These are phyloP conservation scores for Alternaria hordeiaustralica DNA, from an alignment of 2,329 filamentous ascomycete species.

Conservation along the genomic window DNA sequence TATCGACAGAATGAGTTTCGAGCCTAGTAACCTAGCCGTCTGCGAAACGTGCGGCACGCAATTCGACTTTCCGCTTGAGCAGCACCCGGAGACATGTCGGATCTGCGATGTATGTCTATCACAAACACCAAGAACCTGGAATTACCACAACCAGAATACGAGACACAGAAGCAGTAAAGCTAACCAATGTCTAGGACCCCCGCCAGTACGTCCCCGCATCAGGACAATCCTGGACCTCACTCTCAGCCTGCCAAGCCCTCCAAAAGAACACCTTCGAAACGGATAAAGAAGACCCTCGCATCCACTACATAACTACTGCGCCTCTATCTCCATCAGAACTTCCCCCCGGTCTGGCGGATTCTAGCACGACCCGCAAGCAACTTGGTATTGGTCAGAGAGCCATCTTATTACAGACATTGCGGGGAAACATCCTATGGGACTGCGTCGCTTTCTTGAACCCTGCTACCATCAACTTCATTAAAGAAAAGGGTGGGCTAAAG, in stretches of 20 bases:
- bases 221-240: conserved; percentile 71
- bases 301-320: conserved; percentile 56
- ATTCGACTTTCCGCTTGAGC: conserved; percentile 61
- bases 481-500: conserved; percentile 67
- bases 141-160: neutral
- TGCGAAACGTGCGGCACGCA: conserved; percentile 76
- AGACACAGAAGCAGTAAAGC: neutral
- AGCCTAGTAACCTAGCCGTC: conserved; percentile 58
- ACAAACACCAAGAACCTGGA: neutral
- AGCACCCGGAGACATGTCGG: conserved; percentile 63
- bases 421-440: conserved; percentile 82
- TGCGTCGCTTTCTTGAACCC: conserved; percentile 73
- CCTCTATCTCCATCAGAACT: conserved; percentile 27
- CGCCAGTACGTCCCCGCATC: conserved; percentile 71
- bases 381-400: conserved; percentile 79
- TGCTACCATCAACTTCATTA: conserved; percentile 66
- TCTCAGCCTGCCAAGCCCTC: conserved; percentile 52
- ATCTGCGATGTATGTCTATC: conserved; percentile 71
- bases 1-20: conserved; percentile 31
- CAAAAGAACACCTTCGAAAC: conserved; percentile 64
- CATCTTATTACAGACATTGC: conserved; percentile 68
- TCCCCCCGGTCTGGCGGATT: conserved; percentile 45
- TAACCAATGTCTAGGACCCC: conserved; percentile 54
- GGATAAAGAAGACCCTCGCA: conserved; percentile 53
- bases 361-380: conserved; percentile 49